These are phyloP conservation scores for Prosopis cineraria DNA, from an alignment of 306 rosid species.

Conservation along the genomic window DNA sequence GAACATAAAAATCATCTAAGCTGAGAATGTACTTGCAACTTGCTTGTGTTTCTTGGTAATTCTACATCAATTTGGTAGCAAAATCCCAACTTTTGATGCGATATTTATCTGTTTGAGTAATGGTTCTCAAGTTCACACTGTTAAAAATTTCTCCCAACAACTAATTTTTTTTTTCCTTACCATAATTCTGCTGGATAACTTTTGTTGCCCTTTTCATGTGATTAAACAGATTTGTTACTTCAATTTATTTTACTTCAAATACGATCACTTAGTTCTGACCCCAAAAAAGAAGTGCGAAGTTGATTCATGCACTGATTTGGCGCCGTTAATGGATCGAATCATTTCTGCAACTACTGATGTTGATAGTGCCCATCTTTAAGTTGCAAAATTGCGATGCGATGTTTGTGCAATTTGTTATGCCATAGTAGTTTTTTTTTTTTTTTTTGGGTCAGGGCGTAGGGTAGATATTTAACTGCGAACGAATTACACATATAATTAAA, in stretches of 20 bases:
- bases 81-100: neutral
- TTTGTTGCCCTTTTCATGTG: neutral
- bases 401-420: neutral
- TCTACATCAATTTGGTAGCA: neutral
- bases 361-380: conserved; percentile 3
- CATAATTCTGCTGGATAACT: neutral
- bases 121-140: conserved; percentile 38
- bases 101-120: neutral
- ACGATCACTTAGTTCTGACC: neutral
- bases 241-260: neutral
- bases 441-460: neutral
- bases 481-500: neutral
- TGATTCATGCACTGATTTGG: neutral
- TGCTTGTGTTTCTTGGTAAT: neutral
- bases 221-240: neutral
- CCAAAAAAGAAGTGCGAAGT: neutral
- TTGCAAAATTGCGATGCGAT: neutral
- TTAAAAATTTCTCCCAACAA: neutral
- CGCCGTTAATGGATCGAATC: neutral
- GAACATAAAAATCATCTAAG: neutral
- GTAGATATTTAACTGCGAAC: neutral
- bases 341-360: conserved; percentile 18
- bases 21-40: neutral
- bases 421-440: too few relatives aligned
- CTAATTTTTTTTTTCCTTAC: neutral